Evolutionary conservation across 2,329 filamentous ascomycete species (phyloP).

Genomic region (Stromatinia cepivora): DNA sequence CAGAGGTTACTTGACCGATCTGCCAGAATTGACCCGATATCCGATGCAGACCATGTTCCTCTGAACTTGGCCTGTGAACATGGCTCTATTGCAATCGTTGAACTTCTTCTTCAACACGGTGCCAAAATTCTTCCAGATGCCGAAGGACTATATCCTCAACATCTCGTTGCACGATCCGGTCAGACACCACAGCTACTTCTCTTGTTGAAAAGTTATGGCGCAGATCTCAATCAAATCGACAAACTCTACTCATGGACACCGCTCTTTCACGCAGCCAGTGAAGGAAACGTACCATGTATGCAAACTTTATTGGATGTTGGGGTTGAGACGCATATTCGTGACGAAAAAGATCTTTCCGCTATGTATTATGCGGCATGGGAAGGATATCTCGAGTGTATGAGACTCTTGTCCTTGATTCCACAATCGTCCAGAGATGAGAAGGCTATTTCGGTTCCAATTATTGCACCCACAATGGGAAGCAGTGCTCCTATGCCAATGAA

Average conservation of each 20-base stretch:
- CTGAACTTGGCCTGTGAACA: constrained; percentile 94
- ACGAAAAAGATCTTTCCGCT: constrained; percentile 90
- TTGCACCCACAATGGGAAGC: constrained; percentile 39
- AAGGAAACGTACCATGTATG: constrained; percentile 88
- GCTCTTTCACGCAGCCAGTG: constrained; percentile 91
- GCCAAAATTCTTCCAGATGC: constrained; percentile 89
- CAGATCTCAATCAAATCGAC: constrained; percentile 87
- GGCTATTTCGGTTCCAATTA: constrained; percentile 39
- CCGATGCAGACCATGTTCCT: constrained; percentile 88
- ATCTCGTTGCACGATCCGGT: constrained; percentile 87
- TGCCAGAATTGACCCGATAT: constrained; percentile 81
- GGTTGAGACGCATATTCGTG: constrained; percentile 74
- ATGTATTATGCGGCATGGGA: constrained; percentile 99
- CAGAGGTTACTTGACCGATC: constrained; percentile 72
- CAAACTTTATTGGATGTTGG: constrained; percentile 77
- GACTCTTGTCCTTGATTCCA: constrained; percentile 64
- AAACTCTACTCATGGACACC: constrained; percentile 98
- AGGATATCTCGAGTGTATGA: constrained; percentile 92
- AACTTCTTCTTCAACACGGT: constrained; percentile 77
- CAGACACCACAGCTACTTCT: constrained; percentile 77
- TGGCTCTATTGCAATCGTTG: constrained; percentile 80
- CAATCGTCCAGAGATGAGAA: constrained; percentile 23
- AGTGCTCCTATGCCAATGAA: constrained; percentile 58
- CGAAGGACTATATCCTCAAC: constrained; percentile 95
- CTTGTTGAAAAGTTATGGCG: constrained; percentile 80